phyloP scores from a whole-genome alignment of 1,139 yeast species.

The Zygoascus hellenicus region DNA sequence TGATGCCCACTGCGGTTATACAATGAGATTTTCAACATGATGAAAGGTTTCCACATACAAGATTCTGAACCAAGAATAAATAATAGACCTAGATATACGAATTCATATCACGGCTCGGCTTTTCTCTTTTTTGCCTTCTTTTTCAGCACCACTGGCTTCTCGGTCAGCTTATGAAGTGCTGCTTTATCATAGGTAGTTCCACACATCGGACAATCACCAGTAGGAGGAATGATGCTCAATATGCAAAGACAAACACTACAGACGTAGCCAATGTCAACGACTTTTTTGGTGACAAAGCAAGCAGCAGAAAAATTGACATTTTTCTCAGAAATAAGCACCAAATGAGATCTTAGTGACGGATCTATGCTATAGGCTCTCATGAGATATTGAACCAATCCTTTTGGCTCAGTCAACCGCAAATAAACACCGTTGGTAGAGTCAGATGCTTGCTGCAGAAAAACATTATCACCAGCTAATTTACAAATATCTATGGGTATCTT shows the following conservation, averaged over 20 bases:
- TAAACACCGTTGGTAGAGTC: constrained; percentile 94
- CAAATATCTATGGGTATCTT: constrained; percentile 87
- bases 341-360: constrained; percentile 66
- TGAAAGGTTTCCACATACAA: no score
- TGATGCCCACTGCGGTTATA: no score
- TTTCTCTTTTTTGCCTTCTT: constrained; percentile 40
- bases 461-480: constrained; percentile 70
- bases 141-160: constrained; percentile 49
- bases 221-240: constrained; percentile 43
- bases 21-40: no score
- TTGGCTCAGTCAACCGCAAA: constrained; percentile 62
- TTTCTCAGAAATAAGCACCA: constrained; percentile 77
- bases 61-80: no score
- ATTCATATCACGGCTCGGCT: neutral
- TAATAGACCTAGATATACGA: no score
- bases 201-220: constrained; percentile 60
- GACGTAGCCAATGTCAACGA: constrained; percentile 89
- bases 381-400: constrained; percentile 72
- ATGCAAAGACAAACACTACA: constrained; percentile 92
- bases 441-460: constrained; percentile 90
- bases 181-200: constrained; percentile 56
- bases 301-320: constrained; percentile 93
- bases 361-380: constrained; percentile 66
- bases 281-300: constrained; percentile 81
- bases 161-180: constrained; percentile 48